Conservation (phyloP, 2,329 filamentous ascomycete genomes). For the Escovopsis sp. region DNA sequence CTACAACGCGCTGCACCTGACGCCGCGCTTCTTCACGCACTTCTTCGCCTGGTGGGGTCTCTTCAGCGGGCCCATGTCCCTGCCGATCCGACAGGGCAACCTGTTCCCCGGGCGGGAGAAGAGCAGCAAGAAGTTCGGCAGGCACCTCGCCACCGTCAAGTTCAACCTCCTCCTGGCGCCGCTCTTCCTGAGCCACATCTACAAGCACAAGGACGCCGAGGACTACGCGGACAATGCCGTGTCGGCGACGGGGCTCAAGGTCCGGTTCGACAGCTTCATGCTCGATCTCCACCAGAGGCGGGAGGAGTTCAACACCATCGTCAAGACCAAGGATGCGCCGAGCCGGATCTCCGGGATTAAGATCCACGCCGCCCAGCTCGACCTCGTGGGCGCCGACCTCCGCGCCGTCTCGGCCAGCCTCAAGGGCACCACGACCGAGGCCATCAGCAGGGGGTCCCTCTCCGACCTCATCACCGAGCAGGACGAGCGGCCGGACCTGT, state of each 20-base stretch:
- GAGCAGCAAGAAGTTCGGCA: slow-evolving; percentile 95
- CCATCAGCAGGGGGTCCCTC: slow-evolving; percentile 47
- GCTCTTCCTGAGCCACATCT: slow-evolving; percentile 88
- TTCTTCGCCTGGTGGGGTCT: slow-evolving; percentile 98
- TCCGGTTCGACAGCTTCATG: slow-evolving; percentile 92
- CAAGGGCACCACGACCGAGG: slow-evolving; percentile 61
- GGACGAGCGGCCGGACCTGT: slow-evolving; percentile 54
- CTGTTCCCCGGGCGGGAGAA: slow-evolving; percentile 89
- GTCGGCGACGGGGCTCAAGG: slow-evolving; percentile 90
- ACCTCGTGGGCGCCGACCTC: slow-evolving; percentile 81
- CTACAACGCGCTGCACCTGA: slow-evolving; percentile 93
- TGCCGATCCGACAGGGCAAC: slow-evolving; percentile 82
- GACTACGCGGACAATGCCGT: slow-evolving; percentile 63
- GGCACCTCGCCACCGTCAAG: slow-evolving; percentile 96
- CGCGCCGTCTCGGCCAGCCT: slow-evolving; percentile 87
- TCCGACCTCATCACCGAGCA: slow-evolving; percentile 36
- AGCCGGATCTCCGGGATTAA: slow-evolving; percentile 84
- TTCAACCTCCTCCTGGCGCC: slow-evolving; percentile 88
- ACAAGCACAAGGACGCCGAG: slow-evolving; percentile 94
- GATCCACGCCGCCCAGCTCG: slow-evolving; percentile 86
- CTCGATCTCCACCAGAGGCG: slow-evolving; percentile 87
- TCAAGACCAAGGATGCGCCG: slow-evolving; percentile 60
- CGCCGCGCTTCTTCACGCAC: slow-evolving; percentile 91
- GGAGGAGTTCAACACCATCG: slow-evolving; percentile 75
- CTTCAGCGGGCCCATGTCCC: slow-evolving; percentile 85